Conservation (phyloP, 2,329 filamentous ascomycete species). For the Penicillium sp. region DNA sequence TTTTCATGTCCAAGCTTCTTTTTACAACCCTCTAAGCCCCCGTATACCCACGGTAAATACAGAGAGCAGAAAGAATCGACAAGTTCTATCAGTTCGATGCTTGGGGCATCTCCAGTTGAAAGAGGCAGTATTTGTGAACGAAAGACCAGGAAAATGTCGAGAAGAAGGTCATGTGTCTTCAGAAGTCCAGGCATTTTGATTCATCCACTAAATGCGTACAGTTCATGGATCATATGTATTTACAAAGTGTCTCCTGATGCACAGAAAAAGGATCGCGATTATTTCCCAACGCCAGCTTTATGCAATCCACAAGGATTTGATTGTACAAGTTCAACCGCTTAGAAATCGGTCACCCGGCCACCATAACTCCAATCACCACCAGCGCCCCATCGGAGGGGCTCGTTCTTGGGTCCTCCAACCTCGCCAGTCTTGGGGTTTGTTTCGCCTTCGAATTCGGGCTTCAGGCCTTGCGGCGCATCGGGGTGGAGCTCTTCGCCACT, state of each 20-base stretch:
- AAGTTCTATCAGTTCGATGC: too few relatives aligned
- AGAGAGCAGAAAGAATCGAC: too few relatives aligned
- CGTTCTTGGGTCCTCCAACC: conserved; percentile 95
- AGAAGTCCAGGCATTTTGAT: neutral
- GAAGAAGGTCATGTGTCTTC: conserved; percentile 52
- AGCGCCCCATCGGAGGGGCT: conserved; percentile 84
- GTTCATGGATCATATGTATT: neutral
- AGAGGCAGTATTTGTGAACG: neutral
- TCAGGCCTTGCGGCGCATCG: conserved; percentile 71
- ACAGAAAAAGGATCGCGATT: neutral
- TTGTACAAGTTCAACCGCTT: conserved; percentile 16
- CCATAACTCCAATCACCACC: conserved; percentile 88
- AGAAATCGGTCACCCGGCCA: conserved; percentile 90
- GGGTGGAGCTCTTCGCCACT: conserved; percentile 68
- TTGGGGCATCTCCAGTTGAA: too few relatives aligned
- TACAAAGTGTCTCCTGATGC: neutral
- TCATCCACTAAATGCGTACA: neutral
- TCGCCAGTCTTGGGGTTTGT: conserved; percentile 92
- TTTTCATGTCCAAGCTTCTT: too few relatives aligned
- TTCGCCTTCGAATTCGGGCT: conserved; percentile 91
- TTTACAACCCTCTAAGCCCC: neutral
- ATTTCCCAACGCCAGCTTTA: conserved; percentile 21
- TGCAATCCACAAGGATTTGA: conserved; percentile 10
- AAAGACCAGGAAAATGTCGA: conserved; percentile 54
- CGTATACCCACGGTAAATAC: too few relatives aligned